Evolutionary conservation across 2,329 filamentous ascomycete species (phyloP), one percentile per base, ranked within the genome.

Genomic region (Gyromitra esculenta): DNA sequence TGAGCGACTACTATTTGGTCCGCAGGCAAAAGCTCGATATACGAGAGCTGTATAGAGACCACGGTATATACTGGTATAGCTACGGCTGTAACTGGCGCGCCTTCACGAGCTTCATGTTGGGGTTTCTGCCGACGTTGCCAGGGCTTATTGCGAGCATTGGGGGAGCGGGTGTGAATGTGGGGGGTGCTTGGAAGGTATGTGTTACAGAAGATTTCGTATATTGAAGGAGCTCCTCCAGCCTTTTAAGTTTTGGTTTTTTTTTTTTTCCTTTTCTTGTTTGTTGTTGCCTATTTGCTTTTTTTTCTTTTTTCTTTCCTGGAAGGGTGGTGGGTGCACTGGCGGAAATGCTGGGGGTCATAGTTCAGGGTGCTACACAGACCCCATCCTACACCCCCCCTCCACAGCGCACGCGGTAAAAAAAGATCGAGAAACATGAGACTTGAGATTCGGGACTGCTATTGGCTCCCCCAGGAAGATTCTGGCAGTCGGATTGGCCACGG

Each of bases 1-100:
- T 82, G n/a, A 81, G 82, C 43, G 85, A 86, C 73, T 85, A 84
- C 76, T 85, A 82, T 80, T 75, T 85, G 52, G 80, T 85, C 64
- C 83, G 85, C 76, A 80, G 81, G 50, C 79, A 81, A 43, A 81
- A 82, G 39, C 81, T 84, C 75, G 84, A 86, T 76, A 82, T 86
- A 39, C 84, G 83, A 0, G 84, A 83, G 11, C 80, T 86, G 45
- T 86, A 86, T 80, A 80, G 84, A 59, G 84, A 83, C 5, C 78
- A 82, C 35, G 84, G 85, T 64, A 83, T 83, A 67, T 86, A 86
- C 78, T 82, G 82, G 57, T 85, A 82, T 79, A 76, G 78, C 1
- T 57, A 81, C 13, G 84, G 84, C 13, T 73, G 81, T 57, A 84
- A 85, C 77, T 83, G 82, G 81, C 80, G 82, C 57, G 81, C 83